These are phyloP conservation scores for Chrysanthemum makinoi DNA, from an alignment of 129 eudicot genomes.

Conservation along the genomic window DNA sequence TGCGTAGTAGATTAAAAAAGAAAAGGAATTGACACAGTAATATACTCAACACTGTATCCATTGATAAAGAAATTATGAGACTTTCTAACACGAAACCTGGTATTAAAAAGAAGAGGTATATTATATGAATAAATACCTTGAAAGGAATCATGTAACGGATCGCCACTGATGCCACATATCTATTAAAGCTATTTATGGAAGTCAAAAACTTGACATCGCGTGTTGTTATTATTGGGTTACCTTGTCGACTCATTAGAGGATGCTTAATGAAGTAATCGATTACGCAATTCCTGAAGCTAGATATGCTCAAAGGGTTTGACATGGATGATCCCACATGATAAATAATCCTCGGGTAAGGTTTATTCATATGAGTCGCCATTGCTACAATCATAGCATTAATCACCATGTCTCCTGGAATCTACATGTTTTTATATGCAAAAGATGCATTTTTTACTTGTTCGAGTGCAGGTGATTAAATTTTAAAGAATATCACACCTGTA, in stretches of 20 bases:
- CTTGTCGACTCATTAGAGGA: constrained; percentile 27
- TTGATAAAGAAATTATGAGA: no score
- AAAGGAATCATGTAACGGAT: constrained; percentile 1
- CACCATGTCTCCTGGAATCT: constrained; percentile 60
- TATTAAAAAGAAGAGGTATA: no score
- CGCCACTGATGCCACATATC: constrained; percentile 58
- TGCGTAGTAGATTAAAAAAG: no score
- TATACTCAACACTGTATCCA: no score
- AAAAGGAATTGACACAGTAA: no score
- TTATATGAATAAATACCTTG: neutral
- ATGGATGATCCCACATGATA: constrained; percentile 43
- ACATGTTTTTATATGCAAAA: neutral
- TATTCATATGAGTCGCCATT: constrained; percentile 34
- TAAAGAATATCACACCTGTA: neutral
- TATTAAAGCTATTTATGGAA: constrained; percentile 62
- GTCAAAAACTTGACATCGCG: constrained; percentile 44
- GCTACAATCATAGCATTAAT: constrained; percentile 40
- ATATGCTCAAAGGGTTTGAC: constrained; percentile 31
- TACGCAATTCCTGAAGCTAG: neutral
- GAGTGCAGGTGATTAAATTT: neutral
- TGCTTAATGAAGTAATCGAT: constrained; percentile 32
- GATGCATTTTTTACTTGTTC: neutral
- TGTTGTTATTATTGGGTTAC: constrained; percentile 46
- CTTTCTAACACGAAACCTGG: no score
- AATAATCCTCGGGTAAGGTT: constrained; percentile 25